Evolutionary conservation across 257 asterid genomes (phyloP).

Genomic region (Ajuga chamaepitys): DNA sequence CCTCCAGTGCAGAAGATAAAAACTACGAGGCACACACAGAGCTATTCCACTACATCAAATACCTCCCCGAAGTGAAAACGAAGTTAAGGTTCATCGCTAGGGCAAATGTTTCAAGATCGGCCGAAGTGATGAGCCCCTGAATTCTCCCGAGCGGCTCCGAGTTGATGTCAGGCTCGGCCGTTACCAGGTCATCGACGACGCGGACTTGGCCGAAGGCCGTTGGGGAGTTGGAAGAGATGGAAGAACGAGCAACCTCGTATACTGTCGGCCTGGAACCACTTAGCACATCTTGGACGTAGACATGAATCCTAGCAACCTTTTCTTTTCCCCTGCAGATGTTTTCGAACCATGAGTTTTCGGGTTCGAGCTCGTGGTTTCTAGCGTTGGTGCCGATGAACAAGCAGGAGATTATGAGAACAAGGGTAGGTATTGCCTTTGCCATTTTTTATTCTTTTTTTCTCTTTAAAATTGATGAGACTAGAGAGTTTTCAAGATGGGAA

Average conservation of each 20-base stretch:
- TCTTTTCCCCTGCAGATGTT: background rate
- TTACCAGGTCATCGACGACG: conserved; percentile 27
- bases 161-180: conserved; percentile 20
- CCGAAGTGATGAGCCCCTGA: conserved; percentile 26
- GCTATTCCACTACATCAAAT: too few species aligned
- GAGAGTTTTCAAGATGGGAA: background rate
- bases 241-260: conserved; percentile 28
- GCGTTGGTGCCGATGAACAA: background rate
- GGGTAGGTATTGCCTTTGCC: conserved; percentile 3
- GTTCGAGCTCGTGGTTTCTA: background rate
- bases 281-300: conserved; percentile 29
- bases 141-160: conserved; percentile 26
- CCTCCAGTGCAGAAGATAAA: too few species aligned
- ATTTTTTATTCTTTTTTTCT: background rate
- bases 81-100: conserved; percentile 24
- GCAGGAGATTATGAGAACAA: background rate
- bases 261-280: conserved; percentile 19
- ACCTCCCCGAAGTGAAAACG: conserved; percentile 23
- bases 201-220: conserved; percentile 25
- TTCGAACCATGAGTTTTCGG: conserved; percentile 7
- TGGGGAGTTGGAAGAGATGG: conserved; percentile 23
- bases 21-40: too few species aligned
- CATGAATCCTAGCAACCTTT: conserved; percentile 10
- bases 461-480: too few species aligned
- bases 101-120: conserved; percentile 10